Conservation (phyloP, 2,329 filamentous ascomycete genomes). For the Bipolaris zeicola region DNA sequence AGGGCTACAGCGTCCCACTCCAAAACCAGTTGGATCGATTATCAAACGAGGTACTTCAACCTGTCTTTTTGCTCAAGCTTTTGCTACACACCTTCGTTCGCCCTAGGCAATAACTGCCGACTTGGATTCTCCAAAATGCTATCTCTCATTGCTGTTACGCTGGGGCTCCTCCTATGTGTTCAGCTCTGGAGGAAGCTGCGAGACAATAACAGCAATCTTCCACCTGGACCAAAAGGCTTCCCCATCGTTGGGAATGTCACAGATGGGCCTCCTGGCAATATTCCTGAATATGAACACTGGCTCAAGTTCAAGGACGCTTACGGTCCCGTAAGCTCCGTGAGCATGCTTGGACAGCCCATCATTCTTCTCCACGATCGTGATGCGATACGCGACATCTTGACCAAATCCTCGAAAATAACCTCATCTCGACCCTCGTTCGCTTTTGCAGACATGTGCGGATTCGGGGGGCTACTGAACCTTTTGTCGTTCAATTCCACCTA, state of each 20-base stretch:
- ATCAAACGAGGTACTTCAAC: too few relatives aligned
- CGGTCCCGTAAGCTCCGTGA: conserved; percentile 32
- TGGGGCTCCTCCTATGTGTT: background rate
- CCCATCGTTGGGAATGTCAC: conserved; percentile 58
- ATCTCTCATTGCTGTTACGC: background rate
- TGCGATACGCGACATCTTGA: background rate
- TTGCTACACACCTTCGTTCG: too few relatives aligned
- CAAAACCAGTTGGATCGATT: too few relatives aligned
- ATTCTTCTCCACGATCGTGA: conserved; percentile 22
- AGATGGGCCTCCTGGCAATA: conserved; percentile 52
- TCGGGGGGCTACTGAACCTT: background rate
- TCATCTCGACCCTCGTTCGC: background rate
- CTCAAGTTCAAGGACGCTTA: conserved; percentile 49
- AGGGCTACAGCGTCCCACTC: too few relatives aligned
- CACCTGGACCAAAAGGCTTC: conserved; percentile 57
- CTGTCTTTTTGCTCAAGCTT: too few relatives aligned
- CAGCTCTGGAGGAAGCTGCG: background rate
- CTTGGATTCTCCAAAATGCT: background rate
- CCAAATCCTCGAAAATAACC: background rate
- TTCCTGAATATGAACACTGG: conserved; percentile 52
- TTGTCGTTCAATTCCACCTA: background rate
- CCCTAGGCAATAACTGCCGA: too few relatives aligned
- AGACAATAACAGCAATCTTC: conserved; percentile 20
- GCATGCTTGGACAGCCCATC: conserved; percentile 31
- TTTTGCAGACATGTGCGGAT: background rate